Conservation (phyloP, 2,329 filamentous ascomycete genomes). For the Xenosphaeropsis pyriputrescens region DNA sequence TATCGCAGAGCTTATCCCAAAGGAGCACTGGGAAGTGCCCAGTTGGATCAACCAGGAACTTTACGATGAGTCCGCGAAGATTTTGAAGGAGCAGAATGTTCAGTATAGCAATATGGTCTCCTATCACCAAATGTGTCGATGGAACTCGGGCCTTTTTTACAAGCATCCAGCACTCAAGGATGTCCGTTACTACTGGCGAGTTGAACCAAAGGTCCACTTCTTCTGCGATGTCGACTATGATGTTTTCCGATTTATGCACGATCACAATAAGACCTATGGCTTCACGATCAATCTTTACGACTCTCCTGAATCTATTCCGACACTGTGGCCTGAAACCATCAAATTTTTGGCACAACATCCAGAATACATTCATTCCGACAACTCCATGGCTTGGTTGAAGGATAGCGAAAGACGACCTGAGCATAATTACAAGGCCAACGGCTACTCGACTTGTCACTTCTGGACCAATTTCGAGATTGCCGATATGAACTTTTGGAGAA, state of each 20-base stretch:
- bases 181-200: conserved; percentile 91
- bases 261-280: conserved; percentile 97
- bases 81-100: conserved; percentile 71
- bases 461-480: conserved; percentile 99
- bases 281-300: conserved; percentile 98
- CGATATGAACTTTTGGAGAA: conserved; percentile 85
- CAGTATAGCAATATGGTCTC: conserved; percentile 83
- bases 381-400: conserved; percentile 75
- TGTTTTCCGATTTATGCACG: conserved; percentile 94
- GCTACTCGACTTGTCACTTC: conserved; percentile 97
- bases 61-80: conserved; percentile 69
- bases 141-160: conserved; percentile 98
- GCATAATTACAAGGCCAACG: conserved; percentile 68
- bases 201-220: conserved; percentile 97
- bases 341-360: conserved; percentile 82
- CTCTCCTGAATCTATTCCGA: conserved; percentile 70
- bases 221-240: conserved; percentile 99
- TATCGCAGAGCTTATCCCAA: conserved; percentile 64
- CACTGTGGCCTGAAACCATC: conserved; percentile 87
- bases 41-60: conserved; percentile 85
- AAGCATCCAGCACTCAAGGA: conserved; percentile 78
- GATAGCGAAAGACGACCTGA: conserved; percentile 65
- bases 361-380: conserved; percentile 67
- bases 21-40: conserved; percentile 86
- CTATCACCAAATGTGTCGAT: conserved; percentile 98